These are phyloP conservation scores for Coprinopsis strossmayeri DNA, from an alignment of 768 basidiomycete genomes.

Conservation along the genomic window DNA sequence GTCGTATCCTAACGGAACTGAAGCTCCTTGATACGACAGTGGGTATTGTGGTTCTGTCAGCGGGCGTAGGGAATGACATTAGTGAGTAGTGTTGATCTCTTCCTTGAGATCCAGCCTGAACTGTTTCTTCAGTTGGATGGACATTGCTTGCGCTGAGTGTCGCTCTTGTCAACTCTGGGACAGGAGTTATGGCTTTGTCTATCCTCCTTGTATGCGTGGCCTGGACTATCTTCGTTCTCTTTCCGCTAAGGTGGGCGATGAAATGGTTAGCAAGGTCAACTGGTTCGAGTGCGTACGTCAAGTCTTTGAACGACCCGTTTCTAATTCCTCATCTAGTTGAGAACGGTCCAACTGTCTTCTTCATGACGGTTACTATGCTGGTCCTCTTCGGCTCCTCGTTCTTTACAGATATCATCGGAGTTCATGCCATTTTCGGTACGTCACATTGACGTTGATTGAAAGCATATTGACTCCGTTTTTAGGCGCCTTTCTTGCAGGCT, in stretches of 20 bases:
- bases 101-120: no score
- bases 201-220: slow-evolving; percentile 76
- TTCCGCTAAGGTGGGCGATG: slow-evolving; percentile 56
- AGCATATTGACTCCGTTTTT: slow-evolving; percentile 1
- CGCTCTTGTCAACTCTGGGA: slow-evolving; percentile 84
- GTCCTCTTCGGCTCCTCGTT: slow-evolving; percentile 83
- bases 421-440: slow-evolving; percentile 84
- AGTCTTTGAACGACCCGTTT: not conserved
- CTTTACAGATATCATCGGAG: slow-evolving; percentile 90
- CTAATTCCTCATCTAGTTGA: slow-evolving; percentile 33
- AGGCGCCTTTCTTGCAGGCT: slow-evolving; percentile 79
- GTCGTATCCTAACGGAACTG: slow-evolving; percentile 84
- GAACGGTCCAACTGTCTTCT: slow-evolving; percentile 78
- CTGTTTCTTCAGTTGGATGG: slow-evolving; percentile 59
- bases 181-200: slow-evolving; percentile 79
- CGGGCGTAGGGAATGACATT: slow-evolving; percentile 78
- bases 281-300: slow-evolving; percentile 51
- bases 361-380: slow-evolving; percentile 82
- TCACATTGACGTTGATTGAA: not conserved
- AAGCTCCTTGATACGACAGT: slow-evolving; percentile 89
- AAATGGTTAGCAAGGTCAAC: slow-evolving; percentile 70
- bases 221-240: slow-evolving; percentile 72
- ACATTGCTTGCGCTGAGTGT: slow-evolving; percentile 83
- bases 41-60: slow-evolving; percentile 87
- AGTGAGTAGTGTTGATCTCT: not conserved